Evolutionary conservation across 345 rosid genomes (phyloP).

Genomic region (Reutealis trisperma): DNA sequence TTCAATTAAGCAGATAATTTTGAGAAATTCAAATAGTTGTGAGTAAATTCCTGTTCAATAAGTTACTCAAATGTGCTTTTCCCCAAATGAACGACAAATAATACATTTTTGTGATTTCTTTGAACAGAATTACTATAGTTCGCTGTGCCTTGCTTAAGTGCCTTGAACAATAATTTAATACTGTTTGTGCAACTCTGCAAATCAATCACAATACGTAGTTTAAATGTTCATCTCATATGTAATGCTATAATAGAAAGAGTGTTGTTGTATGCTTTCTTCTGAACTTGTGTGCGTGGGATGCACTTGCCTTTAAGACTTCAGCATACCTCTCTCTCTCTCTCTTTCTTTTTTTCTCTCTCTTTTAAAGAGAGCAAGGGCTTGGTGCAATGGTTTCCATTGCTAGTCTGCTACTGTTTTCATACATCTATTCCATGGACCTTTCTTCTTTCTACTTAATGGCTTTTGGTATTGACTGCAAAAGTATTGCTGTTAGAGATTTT

Average conservation of each 20-base stretch:
- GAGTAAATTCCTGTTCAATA: constrained; percentile 15
- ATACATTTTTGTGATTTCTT: neutral
- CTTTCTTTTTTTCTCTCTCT: no score
- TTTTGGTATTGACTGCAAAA: neutral
- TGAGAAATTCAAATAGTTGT: constrained; percentile 44
- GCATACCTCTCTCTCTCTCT: neutral
- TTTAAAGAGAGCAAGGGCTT: no score
- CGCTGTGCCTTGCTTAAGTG: neutral
- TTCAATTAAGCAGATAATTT: constrained; percentile 22
- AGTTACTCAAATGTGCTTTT: neutral
- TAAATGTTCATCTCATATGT: neutral
- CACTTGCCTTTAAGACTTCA: neutral
- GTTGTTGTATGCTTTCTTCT: neutral
- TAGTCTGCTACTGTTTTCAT: neutral
- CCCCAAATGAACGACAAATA: neutral
- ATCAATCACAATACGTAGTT: neutral
- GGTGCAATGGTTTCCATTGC: neutral
- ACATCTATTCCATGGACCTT: neutral
- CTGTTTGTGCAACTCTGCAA: neutral
- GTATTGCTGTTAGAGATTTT: neutral
- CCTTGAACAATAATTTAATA: neutral
- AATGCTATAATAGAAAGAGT: neutral
- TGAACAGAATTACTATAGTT: neutral
- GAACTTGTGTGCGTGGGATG: neutral
- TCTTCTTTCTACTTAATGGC: neutral